A percentile compares a stretch with the other conserved stretches of the same genome.
phyloP scores from a whole-genome alignment of 1,284 basidiomycete genomes.

The Austropuccinia psidii region DNA sequence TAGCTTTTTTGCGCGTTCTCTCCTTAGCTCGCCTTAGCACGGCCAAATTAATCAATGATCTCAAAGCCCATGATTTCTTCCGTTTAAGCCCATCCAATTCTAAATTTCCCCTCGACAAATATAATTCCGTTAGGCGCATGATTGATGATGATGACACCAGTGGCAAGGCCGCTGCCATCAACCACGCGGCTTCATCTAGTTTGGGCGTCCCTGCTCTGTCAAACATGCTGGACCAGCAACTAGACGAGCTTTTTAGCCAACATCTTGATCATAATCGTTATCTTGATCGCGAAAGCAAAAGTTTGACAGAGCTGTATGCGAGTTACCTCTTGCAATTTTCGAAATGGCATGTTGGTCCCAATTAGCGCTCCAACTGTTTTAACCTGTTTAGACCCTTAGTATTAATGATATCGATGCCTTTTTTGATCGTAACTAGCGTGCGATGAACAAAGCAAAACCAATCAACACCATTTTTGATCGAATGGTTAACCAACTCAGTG shows the following conservation, averaged over 20 bases:
- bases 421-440: constrained; percentile 20
- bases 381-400: constrained; percentile 30
- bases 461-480: constrained; percentile 74
- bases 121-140: constrained; percentile 2
- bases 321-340: constrained; percentile 68
- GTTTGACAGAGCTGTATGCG: constrained; percentile 72
- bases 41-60: constrained; percentile 73
- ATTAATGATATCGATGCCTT: neutral
- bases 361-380: too few species aligned
- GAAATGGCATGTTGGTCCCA: constrained; percentile 73
- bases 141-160: constrained; percentile 1
- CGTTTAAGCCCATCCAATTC: constrained; percentile 50
- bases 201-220: constrained; percentile 53
- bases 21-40: constrained; percentile 78
- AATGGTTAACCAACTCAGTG: constrained; percentile 78
- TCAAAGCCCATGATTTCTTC: constrained; percentile 79
- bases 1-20: constrained; percentile 83
- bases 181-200: constrained; percentile 39
- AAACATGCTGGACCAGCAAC: constrained; percentile 81
- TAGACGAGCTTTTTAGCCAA: constrained; percentile 93
- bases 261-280: constrained; percentile 84
- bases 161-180: neutral
- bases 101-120: constrained; percentile 17
- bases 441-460: constrained; percentile 64
- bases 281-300: constrained; percentile 83